phyloP scores from a whole-genome alignment of 352 stramenopile genomes.

The Phytophthora crassamura region DNA sequence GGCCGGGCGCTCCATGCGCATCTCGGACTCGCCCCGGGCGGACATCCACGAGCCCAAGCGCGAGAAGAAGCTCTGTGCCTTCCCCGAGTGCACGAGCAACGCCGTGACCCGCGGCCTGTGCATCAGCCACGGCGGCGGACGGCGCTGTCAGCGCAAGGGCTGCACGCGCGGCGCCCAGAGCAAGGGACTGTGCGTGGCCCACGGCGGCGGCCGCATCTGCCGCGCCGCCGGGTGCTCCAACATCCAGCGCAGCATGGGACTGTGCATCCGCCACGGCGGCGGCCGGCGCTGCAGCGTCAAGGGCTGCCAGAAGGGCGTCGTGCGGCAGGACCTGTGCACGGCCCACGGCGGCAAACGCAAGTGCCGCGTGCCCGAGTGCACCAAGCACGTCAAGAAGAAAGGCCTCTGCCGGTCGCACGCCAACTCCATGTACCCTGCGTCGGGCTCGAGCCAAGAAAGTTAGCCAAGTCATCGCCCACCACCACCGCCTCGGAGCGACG shows the following conservation, averaged over 20 bases:
- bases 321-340: slow-evolving; percentile 87
- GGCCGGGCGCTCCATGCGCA: slow-evolving; percentile 39
- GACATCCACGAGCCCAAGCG: slow-evolving; percentile 43
- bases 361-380: slow-evolving; percentile 80
- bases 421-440: slow-evolving; percentile 59
- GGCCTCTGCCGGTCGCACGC: slow-evolving; percentile 78
- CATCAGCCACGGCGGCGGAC: slow-evolving; percentile 81
- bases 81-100: slow-evolving; percentile 77
- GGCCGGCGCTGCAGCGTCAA: slow-evolving; percentile 84
- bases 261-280: slow-evolving; percentile 89
- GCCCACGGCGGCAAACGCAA: slow-evolving; percentile 89
- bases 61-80: slow-evolving; percentile 83
- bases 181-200: slow-evolving; percentile 84
- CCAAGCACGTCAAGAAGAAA: slow-evolving; percentile 90
- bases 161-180: slow-evolving; percentile 84
- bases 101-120: slow-evolving; percentile 83
- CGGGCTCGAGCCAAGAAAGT: slow-evolving; percentile 31
- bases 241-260: slow-evolving; percentile 87
- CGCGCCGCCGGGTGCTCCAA: slow-evolving; percentile 81
- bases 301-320: slow-evolving; percentile 85
- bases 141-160: slow-evolving; percentile 82
- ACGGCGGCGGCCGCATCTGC: slow-evolving; percentile 85
- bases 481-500: too few species aligned
- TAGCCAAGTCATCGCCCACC: not conserved
- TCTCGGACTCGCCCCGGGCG: slow-evolving; percentile 35